Evolutionary conservation across 1,139 yeast genomes (phyloP).

Genomic region (Zhuliangozyma parablackwelliae): DNA sequence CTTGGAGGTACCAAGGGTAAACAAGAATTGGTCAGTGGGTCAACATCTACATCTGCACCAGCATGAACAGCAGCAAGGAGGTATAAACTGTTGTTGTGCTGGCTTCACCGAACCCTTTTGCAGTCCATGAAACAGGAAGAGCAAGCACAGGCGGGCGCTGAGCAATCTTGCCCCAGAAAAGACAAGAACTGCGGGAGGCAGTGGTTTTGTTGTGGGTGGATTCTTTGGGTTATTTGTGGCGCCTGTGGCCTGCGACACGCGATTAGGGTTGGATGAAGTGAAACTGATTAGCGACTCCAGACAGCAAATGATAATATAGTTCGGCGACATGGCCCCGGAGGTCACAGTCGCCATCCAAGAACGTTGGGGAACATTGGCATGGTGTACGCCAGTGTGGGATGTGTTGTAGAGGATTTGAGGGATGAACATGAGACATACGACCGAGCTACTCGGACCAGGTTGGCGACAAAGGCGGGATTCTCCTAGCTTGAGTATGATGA

Average conservation of each 20-base stretch:
- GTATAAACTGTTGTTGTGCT: too few species aligned
- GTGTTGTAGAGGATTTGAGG: constrained; percentile 77
- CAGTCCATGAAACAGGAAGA: too few species aligned
- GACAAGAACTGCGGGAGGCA: constrained; percentile 84
- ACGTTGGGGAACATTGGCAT: constrained; percentile 93
- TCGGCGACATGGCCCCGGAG: constrained; percentile 88
- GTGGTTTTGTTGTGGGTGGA: constrained; percentile 95
- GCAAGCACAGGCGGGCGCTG: constrained; percentile 85
- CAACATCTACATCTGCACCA: too few species aligned
- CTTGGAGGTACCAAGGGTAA: too few species aligned
- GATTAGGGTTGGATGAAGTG: constrained; percentile 57
- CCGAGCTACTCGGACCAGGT: constrained; percentile 90
- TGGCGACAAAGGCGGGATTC: constrained; percentile 90
- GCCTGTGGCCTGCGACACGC: constrained; percentile 81
- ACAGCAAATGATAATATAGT: constrained; percentile 90
- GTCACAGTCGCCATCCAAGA: constrained; percentile 83
- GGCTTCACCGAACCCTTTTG: too few species aligned
- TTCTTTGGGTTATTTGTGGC: constrained; percentile 97
- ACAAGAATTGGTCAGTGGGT: too few species aligned
- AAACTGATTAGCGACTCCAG: constrained; percentile 68
- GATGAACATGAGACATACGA: constrained; percentile 93
- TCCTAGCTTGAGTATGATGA: constrained; percentile 93
- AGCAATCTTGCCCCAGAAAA: constrained; percentile 97
- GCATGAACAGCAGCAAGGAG: too few species aligned
- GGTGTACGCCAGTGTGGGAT: constrained; percentile 92